A percentile compares a stretch with the other conserved stretches of the same genome.
Conservation (phyloP, 495 filamentous ascomycete species). For the Echria macrotheca region DNA sequence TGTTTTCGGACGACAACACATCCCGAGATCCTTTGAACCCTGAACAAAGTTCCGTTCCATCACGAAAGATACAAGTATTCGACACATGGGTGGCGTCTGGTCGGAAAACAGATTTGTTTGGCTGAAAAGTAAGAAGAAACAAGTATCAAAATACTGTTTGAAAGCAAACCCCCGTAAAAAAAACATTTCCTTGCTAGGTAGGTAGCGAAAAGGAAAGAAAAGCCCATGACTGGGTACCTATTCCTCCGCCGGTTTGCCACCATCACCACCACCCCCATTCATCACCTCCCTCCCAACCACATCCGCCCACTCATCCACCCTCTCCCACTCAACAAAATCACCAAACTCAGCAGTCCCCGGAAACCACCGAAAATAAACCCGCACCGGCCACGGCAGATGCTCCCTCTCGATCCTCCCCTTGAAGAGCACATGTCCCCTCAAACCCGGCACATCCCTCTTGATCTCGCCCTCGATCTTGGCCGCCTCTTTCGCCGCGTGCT, state of each 20-base stretch:
- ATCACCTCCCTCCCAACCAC: conserved; percentile 3
- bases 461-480: not conserved
- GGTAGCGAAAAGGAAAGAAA: no score
- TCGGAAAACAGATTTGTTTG: no score
- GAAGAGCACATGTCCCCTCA: conserved; percentile 4
- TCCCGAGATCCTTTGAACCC: no score
- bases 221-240: no score
- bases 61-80: no score
- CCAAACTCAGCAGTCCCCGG: not conserved
- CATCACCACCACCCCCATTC: not conserved
- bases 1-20: no score
- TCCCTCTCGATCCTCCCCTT: conserved; percentile 4
- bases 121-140: no score
- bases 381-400: conserved; percentile 1
- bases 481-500: not conserved
- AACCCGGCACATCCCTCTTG: not conserved
- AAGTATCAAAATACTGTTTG: no score
- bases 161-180: no score
- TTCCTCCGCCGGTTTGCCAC: not conserved
- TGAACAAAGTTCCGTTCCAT: no score
- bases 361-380: conserved; percentile 1
- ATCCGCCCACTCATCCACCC: conserved; percentile 7
- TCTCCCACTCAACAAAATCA: conserved; percentile 8
- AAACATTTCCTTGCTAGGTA: no score
- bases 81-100: no score